phyloP scores from a whole-genome alignment of 1,139 yeast species.

The Pichia sp. region DNA sequence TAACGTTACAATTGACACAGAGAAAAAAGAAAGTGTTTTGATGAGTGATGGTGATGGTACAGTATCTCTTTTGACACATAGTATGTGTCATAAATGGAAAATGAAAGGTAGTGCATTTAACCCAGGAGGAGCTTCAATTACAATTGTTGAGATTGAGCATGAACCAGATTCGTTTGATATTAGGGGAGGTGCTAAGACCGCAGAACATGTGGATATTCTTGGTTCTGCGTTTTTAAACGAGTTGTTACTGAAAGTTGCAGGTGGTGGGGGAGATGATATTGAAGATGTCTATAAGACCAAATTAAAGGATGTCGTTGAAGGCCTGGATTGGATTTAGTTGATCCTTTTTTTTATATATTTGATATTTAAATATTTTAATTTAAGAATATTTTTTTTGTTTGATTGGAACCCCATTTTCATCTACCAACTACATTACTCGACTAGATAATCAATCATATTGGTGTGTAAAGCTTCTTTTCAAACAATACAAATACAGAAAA shows the following conservation, averaged over 20 bases:
- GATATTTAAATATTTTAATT: background rate
- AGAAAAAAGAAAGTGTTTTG: slow-evolving; percentile 51
- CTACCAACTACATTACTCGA: background rate
- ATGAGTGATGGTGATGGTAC: slow-evolving; percentile 97
- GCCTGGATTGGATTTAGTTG: background rate
- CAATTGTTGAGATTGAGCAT: slow-evolving; percentile 82
- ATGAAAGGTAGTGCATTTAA: slow-evolving; percentile 64
- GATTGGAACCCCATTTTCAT: no score
- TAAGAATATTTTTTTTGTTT: background rate
- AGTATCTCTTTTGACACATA: slow-evolving; percentile 75
- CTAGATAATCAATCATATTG: background rate
- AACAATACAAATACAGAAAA: background rate
- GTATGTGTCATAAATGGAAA: slow-evolving; percentile 81
- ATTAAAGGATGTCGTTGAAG: slow-evolving; percentile 46
- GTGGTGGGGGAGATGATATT: slow-evolving; percentile 69
- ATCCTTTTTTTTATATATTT: background rate
- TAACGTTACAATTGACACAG: slow-evolving; percentile 63
- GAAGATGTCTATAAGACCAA: slow-evolving; percentile 54
- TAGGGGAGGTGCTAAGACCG: slow-evolving; percentile 95
- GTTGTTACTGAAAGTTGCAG: slow-evolving; percentile 69
- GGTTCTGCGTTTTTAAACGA: slow-evolving; percentile 93
- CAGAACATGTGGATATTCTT: slow-evolving; percentile 93
- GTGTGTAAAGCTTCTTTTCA: background rate
- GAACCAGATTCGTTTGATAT: slow-evolving; percentile 92
- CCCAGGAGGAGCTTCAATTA: slow-evolving; percentile 70